Conservation (phyloP, 2,329 filamentous ascomycete species). For the Stromatinia cepivora region DNA sequence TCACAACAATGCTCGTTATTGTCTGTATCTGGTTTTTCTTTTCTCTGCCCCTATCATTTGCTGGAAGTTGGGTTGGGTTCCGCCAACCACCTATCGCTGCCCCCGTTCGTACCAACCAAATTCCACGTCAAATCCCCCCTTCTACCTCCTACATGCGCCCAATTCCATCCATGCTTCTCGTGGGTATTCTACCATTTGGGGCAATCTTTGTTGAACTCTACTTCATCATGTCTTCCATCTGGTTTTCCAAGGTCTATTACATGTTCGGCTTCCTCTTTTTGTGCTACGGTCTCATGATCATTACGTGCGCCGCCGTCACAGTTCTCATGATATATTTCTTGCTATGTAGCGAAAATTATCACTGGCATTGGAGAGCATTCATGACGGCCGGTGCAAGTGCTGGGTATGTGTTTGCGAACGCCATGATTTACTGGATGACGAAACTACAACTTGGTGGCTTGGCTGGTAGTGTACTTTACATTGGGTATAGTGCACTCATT, state of each 20-base stretch:
- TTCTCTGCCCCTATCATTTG: conserved; percentile 85
- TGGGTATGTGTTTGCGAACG: conserved; percentile 88
- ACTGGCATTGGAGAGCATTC: conserved; percentile 98
- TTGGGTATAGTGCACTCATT: conserved; percentile 88
- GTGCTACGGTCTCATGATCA: conserved; percentile 95
- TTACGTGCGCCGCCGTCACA: conserved; percentile 89
- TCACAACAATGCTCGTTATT: conserved; percentile 94
- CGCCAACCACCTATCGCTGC: conserved; percentile 69
- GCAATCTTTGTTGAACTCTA: conserved; percentile 98
- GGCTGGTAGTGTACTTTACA: conserved; percentile 84
- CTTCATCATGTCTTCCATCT: conserved; percentile 99
- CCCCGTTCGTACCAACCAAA: conserved; percentile 94
- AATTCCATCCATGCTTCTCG: conserved; percentile 85
- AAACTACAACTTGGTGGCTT: conserved; percentile 83
- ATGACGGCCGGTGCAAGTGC: conserved; percentile 87
- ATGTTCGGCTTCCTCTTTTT: conserved; percentile 99
- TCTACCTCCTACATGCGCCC: conserved; percentile 79
- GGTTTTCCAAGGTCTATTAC: conserved; percentile 99
- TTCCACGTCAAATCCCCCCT: conserved; percentile 92
- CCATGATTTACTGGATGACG: conserved; percentile 85
- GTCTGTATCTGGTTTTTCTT: conserved; percentile 96
- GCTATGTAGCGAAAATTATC: conserved; percentile 94
- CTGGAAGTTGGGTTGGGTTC: conserved; percentile 92
- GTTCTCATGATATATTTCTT: conserved; percentile 95
- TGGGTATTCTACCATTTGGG: conserved; percentile 89